Evolutionary conservation across 306 rosid genomes (phyloP), one percentile per base, ranked within the genome.

Genomic region (Vigna unguiculata): DNA sequence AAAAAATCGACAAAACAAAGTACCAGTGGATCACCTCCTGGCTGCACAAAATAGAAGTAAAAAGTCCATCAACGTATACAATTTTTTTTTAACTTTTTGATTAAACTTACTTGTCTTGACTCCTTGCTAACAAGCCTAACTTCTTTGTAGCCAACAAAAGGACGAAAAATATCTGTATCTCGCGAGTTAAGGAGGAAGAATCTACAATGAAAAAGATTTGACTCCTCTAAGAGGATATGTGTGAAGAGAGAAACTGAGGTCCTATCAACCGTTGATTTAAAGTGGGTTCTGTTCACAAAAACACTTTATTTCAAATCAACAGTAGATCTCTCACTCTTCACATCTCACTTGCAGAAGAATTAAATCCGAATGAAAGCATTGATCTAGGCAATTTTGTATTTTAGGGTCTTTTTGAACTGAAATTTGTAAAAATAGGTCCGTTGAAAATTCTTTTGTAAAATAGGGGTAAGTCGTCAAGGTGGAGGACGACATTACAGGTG

Each of bases 91-190:
- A 55, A 72, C 47, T 52, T 53, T 40, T 48, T 36, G 80, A 52
- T 75, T 47, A 79, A 78, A 87, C 93, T 90, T 83, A 94, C 98
- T 74, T 85, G 96, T 94, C 93, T 92, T n/a, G 96, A 83, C 79
- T 92, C 98, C 95, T 92, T 94, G 90, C 86, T 89, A 40, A 94
- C 98, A 24, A 94, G 97, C 83, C 98, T 92, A 82, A 94, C 98
- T 90, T 94, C 98, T 86, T 88, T 94, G 91, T 94, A 94, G 76
- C 98, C 98, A 78, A 94, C 98, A 78, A 94, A 94, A 61, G 98
- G 98, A 80, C 98, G 96, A 79, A 94, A 94, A 48, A 94, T 94
- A 84, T 94, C 98, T 94, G 73, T 24, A 47, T 41, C 71, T 34
- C 38, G n/a, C 19, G 53, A 78, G 91, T 89, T 76, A 90, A 89